Conservation (phyloP, 495 filamentous ascomycete genomes). For the Lineolata rhizophorae region DNA sequence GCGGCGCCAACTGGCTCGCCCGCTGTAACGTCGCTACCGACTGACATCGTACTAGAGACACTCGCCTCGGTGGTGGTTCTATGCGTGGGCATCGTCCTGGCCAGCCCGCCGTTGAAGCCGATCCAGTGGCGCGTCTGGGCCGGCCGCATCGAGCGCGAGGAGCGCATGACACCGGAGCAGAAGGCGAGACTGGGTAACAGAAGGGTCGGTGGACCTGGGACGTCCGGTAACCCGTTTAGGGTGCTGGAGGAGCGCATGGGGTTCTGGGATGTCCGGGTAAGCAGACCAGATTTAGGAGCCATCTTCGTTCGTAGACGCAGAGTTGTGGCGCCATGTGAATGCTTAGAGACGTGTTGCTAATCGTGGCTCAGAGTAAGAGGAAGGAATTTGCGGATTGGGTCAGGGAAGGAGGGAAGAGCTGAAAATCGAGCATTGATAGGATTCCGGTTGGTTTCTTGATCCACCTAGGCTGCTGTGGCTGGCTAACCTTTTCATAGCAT, state of each 20-base stretch:
- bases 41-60: conserved; percentile 22
- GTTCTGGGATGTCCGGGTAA: conserved; percentile 22
- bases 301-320: too few species aligned
- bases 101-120: conserved; percentile 16
- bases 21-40: conserved; percentile 13
- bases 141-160: conserved; percentile 14
- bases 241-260: conserved; percentile 18
- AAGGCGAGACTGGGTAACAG: conserved; percentile 4
- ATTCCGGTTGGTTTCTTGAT: too few species aligned
- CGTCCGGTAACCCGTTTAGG: conserved; percentile 18
- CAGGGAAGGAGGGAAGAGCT: conserved; percentile 7
- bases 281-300: too few species aligned
- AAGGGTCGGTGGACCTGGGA: conserved; percentile 10
- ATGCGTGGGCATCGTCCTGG: conserved; percentile 18
- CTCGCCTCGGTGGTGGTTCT: conserved; percentile 19
- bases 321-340: too few species aligned
- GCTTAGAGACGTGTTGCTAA: conserved; percentile 4
- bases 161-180: conserved; percentile 5
- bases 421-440: not conserved
- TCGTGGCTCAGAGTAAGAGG: conserved; percentile 11
- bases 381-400: conserved; percentile 22
- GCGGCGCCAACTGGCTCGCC: conserved; percentile 5
- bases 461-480: too few species aligned
- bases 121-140: conserved; percentile 22
- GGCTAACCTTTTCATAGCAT: too few species aligned